Base-by-base conservation (phyloP, 345 rosid species). In the Euphorbia pulcherrima region DNA sequence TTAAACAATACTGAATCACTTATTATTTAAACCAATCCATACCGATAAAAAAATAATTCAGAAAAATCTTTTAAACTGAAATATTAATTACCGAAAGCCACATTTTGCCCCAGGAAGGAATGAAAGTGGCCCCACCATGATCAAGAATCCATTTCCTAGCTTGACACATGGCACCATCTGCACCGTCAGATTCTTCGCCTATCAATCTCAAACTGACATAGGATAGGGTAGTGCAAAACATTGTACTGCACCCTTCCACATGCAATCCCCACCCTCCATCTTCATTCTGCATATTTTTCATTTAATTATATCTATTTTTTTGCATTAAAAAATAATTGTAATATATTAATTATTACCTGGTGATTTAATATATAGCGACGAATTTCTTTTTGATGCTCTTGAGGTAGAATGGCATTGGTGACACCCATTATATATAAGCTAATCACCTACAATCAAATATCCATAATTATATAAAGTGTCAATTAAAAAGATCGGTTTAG, bases 181-280 rank as follows among this genome's bases (percentile, higher is more conserved):
- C 81, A 1, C 74, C 86, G 20, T 78, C 77, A 2, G 67, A 58
- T 61, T 62, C 80, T 62, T 79, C 85, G 17, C 87, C 88, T 0
- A 88, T 79, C 64, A 88, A 71, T 68, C 97, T 80, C 50, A 88
- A 44, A 3, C 84, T n/a, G 13, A 86, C 79, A 28, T 88, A 90
- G 0, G 79, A 77, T 1, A 90, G 73, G 0, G 66, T 69, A 0
- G 92, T 86, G 56, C 83, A 30, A 9, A 86, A 79, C 97, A 90
- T 88, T 21, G 79, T 72, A 56, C 97, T 90, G 21, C 58, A 20
- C 41, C 89, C 80, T 55, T 90, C 97, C 46, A 90, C 77, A 64
- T 90, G 97, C 2, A 88, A 53, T 60, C 97, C 94, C 94, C 92
- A 90, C 1, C 97, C 97, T 6, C 94, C 94, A 53, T 88, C 94